phyloP scores from a whole-genome alignment of 2,329 filamentous ascomycete species.

The Cercospora sojina region DNA sequence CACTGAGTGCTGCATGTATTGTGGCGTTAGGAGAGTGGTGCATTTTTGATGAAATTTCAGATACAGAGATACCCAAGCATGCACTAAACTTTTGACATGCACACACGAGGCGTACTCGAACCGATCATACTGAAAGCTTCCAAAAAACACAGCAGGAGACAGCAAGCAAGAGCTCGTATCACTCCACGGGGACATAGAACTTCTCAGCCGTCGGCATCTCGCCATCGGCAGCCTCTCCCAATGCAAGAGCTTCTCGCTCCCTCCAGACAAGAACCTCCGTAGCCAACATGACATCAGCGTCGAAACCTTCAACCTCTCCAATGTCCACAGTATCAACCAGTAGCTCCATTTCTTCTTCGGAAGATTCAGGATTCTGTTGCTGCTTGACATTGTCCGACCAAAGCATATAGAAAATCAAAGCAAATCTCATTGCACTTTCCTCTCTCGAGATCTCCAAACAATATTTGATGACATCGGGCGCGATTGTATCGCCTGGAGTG shows the following conservation, averaged over 20 bases:
- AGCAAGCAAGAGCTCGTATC: neutral
- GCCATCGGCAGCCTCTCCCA: neutral
- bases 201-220: constrained; percentile 2
- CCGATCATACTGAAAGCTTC: neutral
- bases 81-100: neutral
- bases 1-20: neutral
- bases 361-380: neutral
- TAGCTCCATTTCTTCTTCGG: neutral
- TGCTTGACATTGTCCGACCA: constrained; percentile 7
- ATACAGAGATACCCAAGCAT: constrained; percentile 9
- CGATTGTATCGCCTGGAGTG: neutral
- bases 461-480: neutral
- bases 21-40: neutral
- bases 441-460: neutral
- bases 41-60: neutral
- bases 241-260: neutral
- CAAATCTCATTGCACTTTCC: constrained; percentile 4
- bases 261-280: neutral
- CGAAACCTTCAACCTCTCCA: constrained; percentile 1
- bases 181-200: constrained; percentile 2
- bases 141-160: neutral
- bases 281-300: constrained; percentile 1
- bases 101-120: neutral
- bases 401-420: constrained; percentile 13
- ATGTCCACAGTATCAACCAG: constrained; percentile 1